Percentiles rank a stretch among this genome's conserved stretches.
These are phyloP conservation scores for Epichloe amarillans DNA, from an alignment of 2,329 filamentous ascomycete genomes.

Conservation along the genomic window DNA sequence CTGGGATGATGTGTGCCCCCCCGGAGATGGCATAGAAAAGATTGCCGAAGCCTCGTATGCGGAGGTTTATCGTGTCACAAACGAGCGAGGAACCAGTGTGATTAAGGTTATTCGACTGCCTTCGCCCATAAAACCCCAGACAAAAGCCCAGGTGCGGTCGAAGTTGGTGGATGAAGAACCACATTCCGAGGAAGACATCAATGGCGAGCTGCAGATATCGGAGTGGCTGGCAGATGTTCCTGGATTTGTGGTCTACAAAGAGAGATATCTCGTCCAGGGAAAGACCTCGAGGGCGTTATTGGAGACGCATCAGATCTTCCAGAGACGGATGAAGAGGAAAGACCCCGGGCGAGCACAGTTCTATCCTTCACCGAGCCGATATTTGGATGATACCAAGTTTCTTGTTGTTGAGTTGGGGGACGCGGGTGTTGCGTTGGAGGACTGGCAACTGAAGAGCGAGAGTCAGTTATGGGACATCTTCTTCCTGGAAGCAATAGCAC, in stretches of 20 bases:
- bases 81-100: conserved; percentile 46
- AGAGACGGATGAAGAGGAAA: conserved; percentile 37
- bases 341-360: conserved; percentile 45
- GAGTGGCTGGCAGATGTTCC: conserved; percentile 51
- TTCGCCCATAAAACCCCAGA: conserved; percentile 44
- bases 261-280: conserved; percentile 45
- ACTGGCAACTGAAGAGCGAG: conserved; percentile 34
- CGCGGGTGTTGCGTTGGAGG: conserved; percentile 46
- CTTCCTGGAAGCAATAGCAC: conserved; percentile 43
- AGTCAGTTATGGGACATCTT: conserved; percentile 51
- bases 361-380: conserved; percentile 48
- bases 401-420: conserved; percentile 51
- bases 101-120: conserved; percentile 50
- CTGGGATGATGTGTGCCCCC: conserved; percentile 46
- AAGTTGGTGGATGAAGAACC: conserved; percentile 47
- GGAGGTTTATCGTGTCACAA: conserved; percentile 51
- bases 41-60: conserved; percentile 56
- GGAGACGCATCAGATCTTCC: conserved; percentile 46
- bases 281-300: conserved; percentile 39
- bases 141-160: conserved; percentile 39
- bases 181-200: conserved; percentile 38
- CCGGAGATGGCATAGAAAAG: conserved; percentile 41
- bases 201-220: conserved; percentile 48
- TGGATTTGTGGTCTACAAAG: conserved; percentile 53
- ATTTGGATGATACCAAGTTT: conserved; percentile 43